Base-by-base conservation (phyloP, 306 rosid genomes). In the Rubus parviflorus region DNA sequence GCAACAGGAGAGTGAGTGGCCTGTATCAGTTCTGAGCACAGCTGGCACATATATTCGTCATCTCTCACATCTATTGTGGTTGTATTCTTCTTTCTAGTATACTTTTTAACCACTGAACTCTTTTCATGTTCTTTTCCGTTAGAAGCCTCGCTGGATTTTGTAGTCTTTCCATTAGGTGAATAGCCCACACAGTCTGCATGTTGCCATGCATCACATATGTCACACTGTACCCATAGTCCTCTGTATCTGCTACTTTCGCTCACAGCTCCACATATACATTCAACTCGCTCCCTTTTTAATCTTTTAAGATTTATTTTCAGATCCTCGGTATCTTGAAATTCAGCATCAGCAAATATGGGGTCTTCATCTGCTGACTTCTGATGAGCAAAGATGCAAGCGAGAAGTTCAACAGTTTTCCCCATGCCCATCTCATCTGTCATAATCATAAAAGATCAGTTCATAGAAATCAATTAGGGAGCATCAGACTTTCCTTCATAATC, bases 161-260 rank as follows among this genome's bases (percentile, higher is more conserved):
- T 51, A 68, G 83, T 16, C 82, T 89, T 87, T 72, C 92, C 92
- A 81, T 83, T 83, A 48, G 92, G 79, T 51, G 97, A 88, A 86
- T 92, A 95, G 74, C 96, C 97, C 81, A 95, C 97, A 82, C 98
- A 95, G 65, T 86, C 91, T 35, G 96, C 98, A 82, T 95, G 97
- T 83, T 95, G 98, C 98, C 98, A 95, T 30, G 98, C 97, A 85
- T 90, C 96, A 84, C 98, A 95, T 48, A 84, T 77, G 85, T 95
- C 98, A 60, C 98, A 95, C 81, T 92, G 98, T 80, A 95, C 98
- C 98, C 98, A 95, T 72, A 95, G 61, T 78, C 98, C 97, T 78
- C 80, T 83, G 86, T 92, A 92, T 84, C 81, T 86, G 69, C 23
- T 68, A 83, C 81, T 87, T 79, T 94, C 98, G 25, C 90, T 92